These are phyloP conservation scores for Aspergillus cristatus DNA, from an alignment of 495 filamentous ascomycete species.

Conservation along the genomic window DNA sequence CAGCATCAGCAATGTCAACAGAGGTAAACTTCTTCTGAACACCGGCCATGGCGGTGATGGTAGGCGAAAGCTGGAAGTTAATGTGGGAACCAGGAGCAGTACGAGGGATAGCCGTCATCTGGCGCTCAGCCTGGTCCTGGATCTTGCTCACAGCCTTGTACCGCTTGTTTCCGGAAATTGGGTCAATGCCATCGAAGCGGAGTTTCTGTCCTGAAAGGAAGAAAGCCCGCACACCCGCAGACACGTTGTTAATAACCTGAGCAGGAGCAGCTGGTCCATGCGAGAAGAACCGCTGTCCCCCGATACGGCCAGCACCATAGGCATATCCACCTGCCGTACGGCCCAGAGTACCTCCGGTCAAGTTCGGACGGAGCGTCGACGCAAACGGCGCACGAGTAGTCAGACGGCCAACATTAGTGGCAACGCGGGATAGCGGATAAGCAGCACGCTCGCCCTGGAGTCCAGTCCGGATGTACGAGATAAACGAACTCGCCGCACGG, in stretches of 20 bases:
- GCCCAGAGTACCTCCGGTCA: conserved; percentile 79
- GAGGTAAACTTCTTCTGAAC: conserved; percentile 22
- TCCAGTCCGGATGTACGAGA: conserved; percentile 42
- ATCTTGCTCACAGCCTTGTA: conserved; percentile 61
- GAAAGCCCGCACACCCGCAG: conserved; percentile 81
- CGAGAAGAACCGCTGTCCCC: conserved; percentile 78
- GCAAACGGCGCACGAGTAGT: conserved; percentile 79
- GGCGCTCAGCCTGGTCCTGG: conserved; percentile 58
- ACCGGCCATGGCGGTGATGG: conserved; percentile 70
- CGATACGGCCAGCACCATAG: conserved; percentile 57
- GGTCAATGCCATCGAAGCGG: conserved; percentile 65
- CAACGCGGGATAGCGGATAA: conserved; percentile 57
- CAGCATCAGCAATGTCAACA: conserved; percentile 19
- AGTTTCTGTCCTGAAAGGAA: conserved; percentile 79
- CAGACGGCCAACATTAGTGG: conserved; percentile 54
- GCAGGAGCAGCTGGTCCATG: conserved; percentile 77
- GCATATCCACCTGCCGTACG: conserved; percentile 83
- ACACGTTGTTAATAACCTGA: conserved; percentile 91
- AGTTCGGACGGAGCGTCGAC: conserved; percentile 79
- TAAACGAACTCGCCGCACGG: conserved; percentile 53
- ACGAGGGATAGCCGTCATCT: conserved; percentile 45
- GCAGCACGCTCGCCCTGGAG: conserved; percentile 52
- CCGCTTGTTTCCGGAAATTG: conserved; percentile 60
- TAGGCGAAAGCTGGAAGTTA: conserved; percentile 81
- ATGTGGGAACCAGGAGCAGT: conserved; percentile 65